A percentile compares a stretch with the other conserved stretches of the same genome.
Conservation (phyloP, 1,139 yeast genomes). For the Blastobotrys proliferans region DNA sequence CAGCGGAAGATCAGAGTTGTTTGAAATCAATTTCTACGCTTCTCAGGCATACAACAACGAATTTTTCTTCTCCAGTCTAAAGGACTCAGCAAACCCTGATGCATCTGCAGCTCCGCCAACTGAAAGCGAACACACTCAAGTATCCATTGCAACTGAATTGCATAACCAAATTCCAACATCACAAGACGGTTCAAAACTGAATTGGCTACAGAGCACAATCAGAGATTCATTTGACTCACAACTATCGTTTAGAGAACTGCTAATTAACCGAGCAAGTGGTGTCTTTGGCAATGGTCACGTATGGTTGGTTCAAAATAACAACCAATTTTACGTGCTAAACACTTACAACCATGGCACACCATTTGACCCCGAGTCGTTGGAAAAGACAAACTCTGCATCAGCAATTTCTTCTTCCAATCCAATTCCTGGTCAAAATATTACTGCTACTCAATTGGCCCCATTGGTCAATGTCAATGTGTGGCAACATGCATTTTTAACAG, state of each 20-base stretch:
- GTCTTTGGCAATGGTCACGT: slow-evolving; percentile 80
- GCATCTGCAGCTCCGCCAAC: slow-evolving; percentile 21
- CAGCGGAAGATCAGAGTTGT: slow-evolving; percentile 62
- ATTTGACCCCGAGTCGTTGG: slow-evolving; percentile 39
- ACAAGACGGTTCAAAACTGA: slow-evolving; percentile 8
- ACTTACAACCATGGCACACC: slow-evolving; percentile 91
- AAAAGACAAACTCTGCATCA: slow-evolving; percentile 13
- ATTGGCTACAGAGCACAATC: slow-evolving; percentile 23
- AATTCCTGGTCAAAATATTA: neutral
- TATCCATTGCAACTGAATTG: slow-evolving; percentile 24
- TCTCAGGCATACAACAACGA: slow-evolving; percentile 92
- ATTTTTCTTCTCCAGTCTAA: slow-evolving; percentile 71
- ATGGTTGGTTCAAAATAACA: slow-evolving; percentile 54
- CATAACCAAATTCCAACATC: slow-evolving; percentile 19
- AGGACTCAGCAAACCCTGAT: slow-evolving; percentile 27
- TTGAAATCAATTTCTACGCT: slow-evolving; percentile 69
- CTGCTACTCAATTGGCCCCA: slow-evolving; percentile 49
- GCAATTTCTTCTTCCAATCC: slow-evolving; percentile 12
- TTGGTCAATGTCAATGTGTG: slow-evolving; percentile 74
- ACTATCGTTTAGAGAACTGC: slow-evolving; percentile 52
- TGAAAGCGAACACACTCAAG: slow-evolving; percentile 16
- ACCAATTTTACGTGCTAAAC: slow-evolving; percentile 57
- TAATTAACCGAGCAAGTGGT: slow-evolving; percentile 57
- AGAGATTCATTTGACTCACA: slow-evolving; percentile 38
- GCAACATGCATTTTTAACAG: slow-evolving; percentile 80